Percentiles rank a stretch among this genome's conserved stretches.
Conservation (phyloP, 2,329 filamentous ascomycete species). For the Penicillium freii region DNA sequence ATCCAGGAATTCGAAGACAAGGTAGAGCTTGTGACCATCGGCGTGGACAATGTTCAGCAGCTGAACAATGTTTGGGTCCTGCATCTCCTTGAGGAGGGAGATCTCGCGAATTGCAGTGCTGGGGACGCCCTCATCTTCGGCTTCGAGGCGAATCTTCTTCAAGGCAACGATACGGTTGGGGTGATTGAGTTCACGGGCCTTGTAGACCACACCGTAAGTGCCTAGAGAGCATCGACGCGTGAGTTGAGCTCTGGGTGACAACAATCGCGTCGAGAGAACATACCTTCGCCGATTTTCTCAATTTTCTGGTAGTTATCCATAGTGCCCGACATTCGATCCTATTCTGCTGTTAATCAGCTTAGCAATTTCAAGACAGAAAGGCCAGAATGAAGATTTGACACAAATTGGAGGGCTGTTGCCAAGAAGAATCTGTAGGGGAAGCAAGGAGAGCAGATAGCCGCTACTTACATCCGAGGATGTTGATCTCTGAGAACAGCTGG, state of each 20-base stretch:
- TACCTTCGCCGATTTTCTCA: slow-evolving; percentile 95
- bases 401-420: slow-evolving; percentile 9
- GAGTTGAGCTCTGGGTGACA: slow-evolving; percentile 8
- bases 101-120: slow-evolving; percentile 93
- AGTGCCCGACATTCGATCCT: slow-evolving; percentile 16
- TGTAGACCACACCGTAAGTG: slow-evolving; percentile 94
- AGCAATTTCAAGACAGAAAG: neutral
- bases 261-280: slow-evolving; percentile 28
- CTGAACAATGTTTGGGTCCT: slow-evolving; percentile 83
- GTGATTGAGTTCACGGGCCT: slow-evolving; percentile 80
- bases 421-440: slow-evolving; percentile 9
- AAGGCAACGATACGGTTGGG: slow-evolving; percentile 82
- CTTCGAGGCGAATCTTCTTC: slow-evolving; percentile 94
- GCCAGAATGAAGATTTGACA: slow-evolving; percentile 2
- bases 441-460: slow-evolving; percentile 16
- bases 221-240: slow-evolving; percentile 51
- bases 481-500: slow-evolving; percentile 3
- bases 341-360: slow-evolving; percentile 4
- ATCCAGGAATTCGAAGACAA: slow-evolving; percentile 89
- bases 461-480: slow-evolving; percentile 1
- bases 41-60: slow-evolving; percentile 91
- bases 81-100: slow-evolving; percentile 91
- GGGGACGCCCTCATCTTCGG: slow-evolving; percentile 90
- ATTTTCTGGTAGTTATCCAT: slow-evolving; percentile 98
- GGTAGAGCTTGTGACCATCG: slow-evolving; percentile 90